phyloP scores from a whole-genome alignment of 1,284 basidiomycete species.

The Cutaneotrichosporon sp. region DNA sequence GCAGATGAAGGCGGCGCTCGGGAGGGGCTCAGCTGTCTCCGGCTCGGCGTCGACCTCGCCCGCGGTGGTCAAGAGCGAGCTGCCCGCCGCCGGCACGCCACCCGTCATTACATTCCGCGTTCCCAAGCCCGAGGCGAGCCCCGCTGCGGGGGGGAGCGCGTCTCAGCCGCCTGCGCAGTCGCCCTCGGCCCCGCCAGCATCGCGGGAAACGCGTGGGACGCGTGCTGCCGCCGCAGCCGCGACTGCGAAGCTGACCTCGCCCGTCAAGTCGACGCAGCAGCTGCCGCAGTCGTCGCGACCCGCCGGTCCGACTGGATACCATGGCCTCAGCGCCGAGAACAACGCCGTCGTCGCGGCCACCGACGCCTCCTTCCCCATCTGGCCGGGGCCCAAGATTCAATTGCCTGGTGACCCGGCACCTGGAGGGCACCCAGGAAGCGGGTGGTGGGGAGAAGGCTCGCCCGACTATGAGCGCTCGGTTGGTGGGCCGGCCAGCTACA shows the following conservation, averaged over 20 bases:
- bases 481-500: slow-evolving; percentile 30
- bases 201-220: slow-evolving; percentile 10
- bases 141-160: neutral
- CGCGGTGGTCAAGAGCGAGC: slow-evolving; percentile 1
- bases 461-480: slow-evolving; percentile 32
- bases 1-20: slow-evolving; percentile 10
- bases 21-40: slow-evolving; percentile 11
- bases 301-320: slow-evolving; percentile 1
- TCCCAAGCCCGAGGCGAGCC: slow-evolving; percentile 1
- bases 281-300: slow-evolving; percentile 2
- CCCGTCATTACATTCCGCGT: slow-evolving; percentile 22
- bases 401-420: slow-evolving; percentile 33
- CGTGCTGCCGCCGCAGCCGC: neutral
- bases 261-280: slow-evolving; percentile 10
- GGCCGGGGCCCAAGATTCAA: slow-evolving; percentile 42
- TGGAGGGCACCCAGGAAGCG: slow-evolving; percentile 45
- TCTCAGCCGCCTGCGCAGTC: neutral
- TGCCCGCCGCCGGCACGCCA: slow-evolving; percentile 6
- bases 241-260: slow-evolving; percentile 3
- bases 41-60: slow-evolving; percentile 5
- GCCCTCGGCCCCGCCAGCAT: neutral
- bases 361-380: slow-evolving; percentile 41
- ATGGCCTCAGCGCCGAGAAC: slow-evolving; percentile 23
- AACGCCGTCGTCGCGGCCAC: slow-evolving; percentile 35
- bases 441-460: slow-evolving; percentile 51